Conservation (phyloP, 2,329 filamentous ascomycete genomes). For the Balansia obtecta region DNA sequence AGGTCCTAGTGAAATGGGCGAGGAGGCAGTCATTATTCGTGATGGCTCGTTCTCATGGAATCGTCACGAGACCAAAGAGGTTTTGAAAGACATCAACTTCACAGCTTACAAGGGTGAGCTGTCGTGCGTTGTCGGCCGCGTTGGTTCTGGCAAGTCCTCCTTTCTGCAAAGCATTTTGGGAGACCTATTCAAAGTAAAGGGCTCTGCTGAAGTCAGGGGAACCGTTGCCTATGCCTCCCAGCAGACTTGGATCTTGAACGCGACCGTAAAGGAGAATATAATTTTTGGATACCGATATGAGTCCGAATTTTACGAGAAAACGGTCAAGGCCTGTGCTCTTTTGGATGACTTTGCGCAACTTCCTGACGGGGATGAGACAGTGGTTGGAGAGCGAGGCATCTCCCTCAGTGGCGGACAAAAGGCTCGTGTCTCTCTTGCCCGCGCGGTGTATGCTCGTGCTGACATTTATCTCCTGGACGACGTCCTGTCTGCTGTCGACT, state of each 20-base stretch:
- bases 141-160: conserved; percentile 92
- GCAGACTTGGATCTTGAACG: conserved; percentile 94
- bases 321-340: conserved; percentile 81
- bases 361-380: conserved; percentile 90
- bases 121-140: conserved; percentile 82
- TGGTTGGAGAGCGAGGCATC: conserved; percentile 93
- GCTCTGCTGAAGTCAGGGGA: conserved; percentile 72
- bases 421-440: conserved; percentile 78
- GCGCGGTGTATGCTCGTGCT: conserved; percentile 92
- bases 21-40: conserved; percentile 73
- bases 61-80: conserved; percentile 58
- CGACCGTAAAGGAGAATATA: conserved; percentile 93
- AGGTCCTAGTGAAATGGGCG: conserved; percentile 61
- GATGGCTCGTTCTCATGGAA: conserved; percentile 94
- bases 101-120: conserved; percentile 85
- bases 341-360: conserved; percentile 82
- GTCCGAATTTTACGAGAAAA: conserved; percentile 85
- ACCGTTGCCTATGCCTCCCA: conserved; percentile 85
- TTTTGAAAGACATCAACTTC: conserved; percentile 75
- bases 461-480: conserved; percentile 94
- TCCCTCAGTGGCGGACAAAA: conserved; percentile 94
- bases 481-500: conserved; percentile 91
- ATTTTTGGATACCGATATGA: conserved; percentile 93
- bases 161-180: conserved; percentile 80
- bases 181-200: conserved; percentile 81